A percentile compares a stretch with the other conserved stretches of the same genome.
These are phyloP conservation scores for Populus trichocarpa DNA, from an alignment of 441 rosid genomes.

Conservation along the genomic window DNA sequence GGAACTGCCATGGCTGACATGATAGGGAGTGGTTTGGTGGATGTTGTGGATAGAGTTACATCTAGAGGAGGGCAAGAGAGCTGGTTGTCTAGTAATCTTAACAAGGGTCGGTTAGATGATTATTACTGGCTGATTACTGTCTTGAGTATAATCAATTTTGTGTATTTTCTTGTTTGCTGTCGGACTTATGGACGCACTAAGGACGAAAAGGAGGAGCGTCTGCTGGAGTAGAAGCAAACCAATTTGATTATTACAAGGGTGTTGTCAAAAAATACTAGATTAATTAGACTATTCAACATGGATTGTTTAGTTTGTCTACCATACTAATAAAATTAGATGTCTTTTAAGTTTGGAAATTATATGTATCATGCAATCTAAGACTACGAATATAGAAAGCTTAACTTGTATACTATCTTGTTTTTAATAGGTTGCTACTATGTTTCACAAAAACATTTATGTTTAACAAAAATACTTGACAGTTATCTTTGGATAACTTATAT, in stretches of 20 bases:
- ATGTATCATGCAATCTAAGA: no score
- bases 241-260: neutral
- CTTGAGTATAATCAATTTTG: constrained; percentile 32
- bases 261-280: no score
- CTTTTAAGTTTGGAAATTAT: no score
- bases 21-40: constrained; percentile 33
- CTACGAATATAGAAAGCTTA: no score
- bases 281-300: no score
- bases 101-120: constrained; percentile 45
- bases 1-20: constrained; percentile 28
- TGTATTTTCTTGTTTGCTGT: constrained; percentile 34
- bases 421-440: no score
- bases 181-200: constrained; percentile 38
- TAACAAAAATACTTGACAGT: no score
- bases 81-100: constrained; percentile 40
- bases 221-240: neutral
- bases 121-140: constrained; percentile 38
- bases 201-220: neutral
- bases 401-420: no score
- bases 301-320: no score
- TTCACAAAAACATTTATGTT: no score
- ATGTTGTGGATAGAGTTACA: constrained; percentile 30
- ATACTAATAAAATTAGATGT: no score
- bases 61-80: constrained; percentile 26
- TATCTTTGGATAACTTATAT: no score